Evolutionary conservation across 1,284 basidiomycete species (phyloP), one percentile per base, ranked within the genome.

Genomic region (Chalciporus sp.): DNA sequence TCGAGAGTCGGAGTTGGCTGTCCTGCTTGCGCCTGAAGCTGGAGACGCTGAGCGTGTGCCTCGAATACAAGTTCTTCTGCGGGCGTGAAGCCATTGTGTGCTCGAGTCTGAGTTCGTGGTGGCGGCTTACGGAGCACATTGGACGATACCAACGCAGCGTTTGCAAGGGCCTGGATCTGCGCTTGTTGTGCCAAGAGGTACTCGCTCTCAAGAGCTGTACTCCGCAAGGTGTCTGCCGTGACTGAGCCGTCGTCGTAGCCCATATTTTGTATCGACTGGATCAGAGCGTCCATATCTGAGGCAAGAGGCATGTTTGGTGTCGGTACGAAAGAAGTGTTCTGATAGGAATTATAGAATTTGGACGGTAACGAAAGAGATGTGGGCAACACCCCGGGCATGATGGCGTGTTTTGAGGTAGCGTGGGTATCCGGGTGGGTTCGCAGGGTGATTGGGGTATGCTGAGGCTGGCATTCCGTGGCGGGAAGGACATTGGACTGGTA

Each of bases 21-120:
- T 7, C 61, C 28, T 29, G 54, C 11, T 20, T 59, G 58, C 8
- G 58, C 49, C 42, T 62, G 58, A 8, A 52, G 35, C 28, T 60
- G 62, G 27, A 62, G 58, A 26, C 60, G 61, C 46, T 68, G 68
- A 19, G 76, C 72, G 61, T 86, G 83, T 4, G 80, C 79, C 56
- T 83, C 83, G 59, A 89, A 76, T 47, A 89, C 81, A 57, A 82
- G 78, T 64, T 85, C 84, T 62, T 88, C 84, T 0, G 85, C 74
- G 1, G 83, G 75, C 0, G 87, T 89, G 59, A 84, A 88, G 1
- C 86, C 87, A 17, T 79, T 78, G 28, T 69, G 66, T n/a, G 78
- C 75, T 47, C 75, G 76, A 17, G 62, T 29, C 37, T 72, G 47
- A 54, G 70, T 65, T 39, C 72, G 70, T 46, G 61, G 51, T 7